Conservation (phyloP, 1,284 basidiomycete species). For the Sanghuangporus sanghuang region DNA sequence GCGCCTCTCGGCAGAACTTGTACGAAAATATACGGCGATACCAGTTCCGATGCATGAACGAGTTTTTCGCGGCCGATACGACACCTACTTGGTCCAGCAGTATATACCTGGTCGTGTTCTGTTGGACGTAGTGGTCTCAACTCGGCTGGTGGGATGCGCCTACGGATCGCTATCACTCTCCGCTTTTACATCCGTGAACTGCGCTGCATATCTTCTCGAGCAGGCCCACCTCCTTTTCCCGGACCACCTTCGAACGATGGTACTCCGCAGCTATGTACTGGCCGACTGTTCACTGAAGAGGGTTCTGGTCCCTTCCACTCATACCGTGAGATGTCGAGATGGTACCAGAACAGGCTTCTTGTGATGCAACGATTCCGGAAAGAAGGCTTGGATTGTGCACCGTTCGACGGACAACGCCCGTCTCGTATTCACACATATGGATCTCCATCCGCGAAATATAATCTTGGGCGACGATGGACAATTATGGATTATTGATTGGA, state of each 20-base stretch:
- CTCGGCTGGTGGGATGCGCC: not conserved
- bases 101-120: not conserved
- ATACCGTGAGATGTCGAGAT: not conserved
- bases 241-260: not conserved
- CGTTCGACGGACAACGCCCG: constrained; percentile 24
- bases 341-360: not conserved
- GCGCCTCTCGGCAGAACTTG: not conserved
- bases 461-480: constrained; percentile 24
- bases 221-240: not conserved
- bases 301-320: not conserved
- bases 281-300: not conserved
- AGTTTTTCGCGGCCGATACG: not conserved
- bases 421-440: constrained; percentile 27
- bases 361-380: not conserved
- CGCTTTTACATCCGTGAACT: not conserved
- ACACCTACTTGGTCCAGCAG: not conserved
- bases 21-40: not conserved
- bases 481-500: constrained; percentile 30
- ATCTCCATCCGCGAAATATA: constrained; percentile 26
- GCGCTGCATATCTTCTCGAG: not conserved
- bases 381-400: not conserved
- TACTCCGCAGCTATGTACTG: not conserved
- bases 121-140: not conserved
- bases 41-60: not conserved
- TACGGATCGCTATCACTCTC: not conserved